Base-by-base conservation (phyloP, 176 grass and related monocot genomes). In the Triticum timopheevii region DNA sequence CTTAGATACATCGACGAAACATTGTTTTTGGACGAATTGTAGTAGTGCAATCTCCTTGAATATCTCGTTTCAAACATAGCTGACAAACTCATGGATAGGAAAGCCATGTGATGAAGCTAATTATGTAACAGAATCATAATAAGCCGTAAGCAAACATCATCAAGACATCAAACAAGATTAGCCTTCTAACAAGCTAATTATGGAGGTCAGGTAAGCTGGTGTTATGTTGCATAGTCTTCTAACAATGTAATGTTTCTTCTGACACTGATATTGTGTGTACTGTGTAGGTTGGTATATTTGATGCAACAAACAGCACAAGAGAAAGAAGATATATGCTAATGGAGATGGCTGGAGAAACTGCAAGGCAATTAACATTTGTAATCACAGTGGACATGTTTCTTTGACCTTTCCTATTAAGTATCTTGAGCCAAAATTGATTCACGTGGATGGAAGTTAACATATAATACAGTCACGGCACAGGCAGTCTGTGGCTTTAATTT, bases 321-420 rank as follows among this genome's bases (percentile, higher is more conserved):
- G 23, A 62, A 62, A 24, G 22, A 62, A 62, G 61, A 62, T 62
- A 62, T 24, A 62, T 24, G n/a, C 10, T 62, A 62, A 62, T 62
- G 61, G 3, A 62, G 22, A 25, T 62, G 61, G 59, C 59, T 24
- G 94, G 93, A 96, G 97, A 92, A 94, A 93, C 70, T 96, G 94
- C 77, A 96, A 96, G 97, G 97, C 93, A 92, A 91, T 85, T 76
- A 54, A 15, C 62, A 38, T 68, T 88, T 65, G 54, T 7, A 58
- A 20, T 80, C 75, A 34, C 31, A 77, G 79, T 65, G 30, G 16
- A 64, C 47, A 75, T 76, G n/a, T 12, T 59, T 61, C 16, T 74
- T 75, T 87, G 40, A 75, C 22, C 56, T 76, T 77, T 12, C 75
- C 65, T 84, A 7, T 47, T 36, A 45, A 76, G 63, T 67, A 76